A percentile compares a stretch with the other conserved stretches of the same genome.
phyloP scores from a whole-genome alignment of 2,329 filamentous ascomycete genomes.

The Paraphaeosphaeria sporulosa region DNA sequence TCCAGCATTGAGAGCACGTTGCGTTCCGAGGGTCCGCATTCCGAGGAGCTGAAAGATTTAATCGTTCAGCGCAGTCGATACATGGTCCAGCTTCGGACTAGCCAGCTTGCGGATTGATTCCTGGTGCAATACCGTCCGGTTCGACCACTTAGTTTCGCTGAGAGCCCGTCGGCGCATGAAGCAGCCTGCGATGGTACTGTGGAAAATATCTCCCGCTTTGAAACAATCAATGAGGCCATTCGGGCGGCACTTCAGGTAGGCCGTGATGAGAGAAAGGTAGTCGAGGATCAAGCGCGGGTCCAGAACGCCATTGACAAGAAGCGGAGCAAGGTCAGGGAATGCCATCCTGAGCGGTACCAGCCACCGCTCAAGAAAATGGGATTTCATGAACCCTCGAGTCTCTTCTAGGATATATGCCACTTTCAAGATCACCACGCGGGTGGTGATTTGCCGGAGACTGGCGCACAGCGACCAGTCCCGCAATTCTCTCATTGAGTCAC shows the following conservation, averaged over 20 bases:
- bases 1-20: not conserved
- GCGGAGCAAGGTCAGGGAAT: not conserved
- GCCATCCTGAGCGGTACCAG: not conserved
- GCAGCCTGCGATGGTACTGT: not conserved
- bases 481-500: not conserved
- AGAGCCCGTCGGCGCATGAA: not conserved
- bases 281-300: not conserved
- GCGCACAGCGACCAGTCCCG: not conserved
- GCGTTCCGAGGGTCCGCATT: not conserved
- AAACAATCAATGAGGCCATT: not conserved
- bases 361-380: not conserved
- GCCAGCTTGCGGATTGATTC: not conserved
- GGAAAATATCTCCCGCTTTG: not conserved
- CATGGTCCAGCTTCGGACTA: not conserved
- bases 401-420: not conserved
- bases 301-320: not conserved
- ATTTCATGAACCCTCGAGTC: not conserved
- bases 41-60: not conserved
- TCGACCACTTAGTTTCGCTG: not conserved
- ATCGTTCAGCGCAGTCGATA: not conserved
- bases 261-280: not conserved
- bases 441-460: not conserved
- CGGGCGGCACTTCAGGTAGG: not conserved
- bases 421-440: not conserved
- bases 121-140: not conserved